phyloP scores from a whole-genome alignment of 2,329 filamentous ascomycete genomes.

The Cladosporium cucumerinum region DNA sequence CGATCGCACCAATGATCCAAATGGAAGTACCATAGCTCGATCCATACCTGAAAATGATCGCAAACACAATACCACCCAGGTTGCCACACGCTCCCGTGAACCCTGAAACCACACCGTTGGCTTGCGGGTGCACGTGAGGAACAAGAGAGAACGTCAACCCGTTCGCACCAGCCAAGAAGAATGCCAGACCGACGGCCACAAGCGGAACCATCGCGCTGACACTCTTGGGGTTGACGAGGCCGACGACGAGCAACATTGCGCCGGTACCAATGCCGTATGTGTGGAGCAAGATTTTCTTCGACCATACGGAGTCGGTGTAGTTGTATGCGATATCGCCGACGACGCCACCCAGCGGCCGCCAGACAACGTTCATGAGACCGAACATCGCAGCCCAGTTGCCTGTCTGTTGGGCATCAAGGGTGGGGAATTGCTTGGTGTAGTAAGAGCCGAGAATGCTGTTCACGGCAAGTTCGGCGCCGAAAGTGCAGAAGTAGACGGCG shows the following conservation, averaged over 20 bases:
- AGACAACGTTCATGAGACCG: conserved; percentile 68
- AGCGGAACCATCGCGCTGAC: conserved; percentile 70
- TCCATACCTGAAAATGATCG: conserved; percentile 76
- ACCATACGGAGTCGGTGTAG: conserved; percentile 53
- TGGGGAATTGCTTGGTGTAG: conserved; percentile 54
- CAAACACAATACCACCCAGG: conserved; percentile 79
- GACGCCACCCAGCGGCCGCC: conserved; percentile 64
- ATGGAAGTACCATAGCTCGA: conserved; percentile 66
- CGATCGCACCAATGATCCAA: conserved; percentile 79
- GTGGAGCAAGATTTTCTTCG: conserved; percentile 62
- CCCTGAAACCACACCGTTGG: conserved; percentile 77
- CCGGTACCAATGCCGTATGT: conserved; percentile 56
- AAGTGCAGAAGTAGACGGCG: conserved; percentile 58
- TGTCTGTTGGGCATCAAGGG: conserved; percentile 52
- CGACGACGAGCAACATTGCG: conserved; percentile 60
- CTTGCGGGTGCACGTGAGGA: conserved; percentile 77
- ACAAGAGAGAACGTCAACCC: conserved; percentile 84
- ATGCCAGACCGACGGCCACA: conserved; percentile 68
- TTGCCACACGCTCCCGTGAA: conserved; percentile 78
- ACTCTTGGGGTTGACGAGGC: conserved; percentile 59
- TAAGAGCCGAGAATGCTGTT: conserved; percentile 60
- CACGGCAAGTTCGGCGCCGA: conserved; percentile 59
- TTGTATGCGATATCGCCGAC: conserved; percentile 56
- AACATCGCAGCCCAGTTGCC: conserved; percentile 69
- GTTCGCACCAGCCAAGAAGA: conserved; percentile 82